Evolutionary conservation across 306 rosid species (phyloP).

Genomic region (Castanea sativa): DNA sequence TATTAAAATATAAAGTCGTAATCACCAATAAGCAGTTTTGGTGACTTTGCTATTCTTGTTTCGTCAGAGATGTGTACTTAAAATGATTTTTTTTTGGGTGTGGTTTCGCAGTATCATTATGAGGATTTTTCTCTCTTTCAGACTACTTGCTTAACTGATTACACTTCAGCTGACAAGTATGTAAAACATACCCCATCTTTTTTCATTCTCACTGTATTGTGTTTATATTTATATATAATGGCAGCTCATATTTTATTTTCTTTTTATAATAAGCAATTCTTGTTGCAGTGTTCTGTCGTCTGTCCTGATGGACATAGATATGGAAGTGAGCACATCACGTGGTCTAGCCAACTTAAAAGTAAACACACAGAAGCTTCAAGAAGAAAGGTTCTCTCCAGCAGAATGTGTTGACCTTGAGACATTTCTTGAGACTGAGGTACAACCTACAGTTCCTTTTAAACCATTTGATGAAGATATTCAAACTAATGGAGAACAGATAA

Average conservation of each 20-base stretch:
- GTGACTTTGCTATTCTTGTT: conserved; percentile 8
- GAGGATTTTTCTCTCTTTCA: conserved; percentile 45
- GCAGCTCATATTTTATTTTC: conserved; percentile 11
- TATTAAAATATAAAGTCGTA: background rate
- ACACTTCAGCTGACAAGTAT: conserved; percentile 46
- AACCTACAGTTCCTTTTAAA: conserved; percentile 23
- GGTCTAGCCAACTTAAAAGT: conserved; percentile 17
- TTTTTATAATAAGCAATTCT: conserved; percentile 7
- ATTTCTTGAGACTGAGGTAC: conserved; percentile 19
- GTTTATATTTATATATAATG: background rate
- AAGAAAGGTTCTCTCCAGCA: conserved; percentile 30
- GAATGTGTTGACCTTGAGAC: conserved; percentile 25
- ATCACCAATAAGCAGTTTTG: background rate
- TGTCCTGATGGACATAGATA: conserved; percentile 39
- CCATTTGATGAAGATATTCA: conserved; percentile 32
- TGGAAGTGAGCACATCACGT: conserved; percentile 32
- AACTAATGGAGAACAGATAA: conserved; percentile 25
- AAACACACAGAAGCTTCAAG: conserved; percentile 27
- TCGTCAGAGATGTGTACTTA: background rate
- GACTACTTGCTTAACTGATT: conserved; percentile 25
- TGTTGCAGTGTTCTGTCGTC: conserved; percentile 43
- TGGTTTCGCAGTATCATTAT: conserved; percentile 46
- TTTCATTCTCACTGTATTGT: background rate
- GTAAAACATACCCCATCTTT: conserved; percentile 18
- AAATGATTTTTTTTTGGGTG: conserved; percentile 1